Conservation (phyloP, 2,329 filamentous ascomycete species). For the Cladosporium sp. region DNA sequence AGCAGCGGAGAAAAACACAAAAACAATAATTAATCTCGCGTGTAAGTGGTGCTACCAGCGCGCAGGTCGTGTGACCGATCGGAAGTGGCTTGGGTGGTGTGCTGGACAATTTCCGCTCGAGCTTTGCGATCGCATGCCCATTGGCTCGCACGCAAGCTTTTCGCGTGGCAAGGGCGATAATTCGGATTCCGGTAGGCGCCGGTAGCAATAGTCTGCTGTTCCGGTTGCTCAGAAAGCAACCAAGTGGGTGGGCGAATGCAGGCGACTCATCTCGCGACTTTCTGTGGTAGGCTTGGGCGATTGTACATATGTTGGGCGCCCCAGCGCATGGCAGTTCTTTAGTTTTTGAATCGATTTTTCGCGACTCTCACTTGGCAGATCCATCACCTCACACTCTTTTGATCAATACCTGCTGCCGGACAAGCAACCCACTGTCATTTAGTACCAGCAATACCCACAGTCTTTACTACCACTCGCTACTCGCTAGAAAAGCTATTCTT, state of each 20-base stretch:
- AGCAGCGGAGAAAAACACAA: too few relatives aligned
- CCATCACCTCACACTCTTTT: conserved; percentile 15
- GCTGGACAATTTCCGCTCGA: conserved; percentile 7
- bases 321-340: neutral
- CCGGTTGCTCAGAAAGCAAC: conserved; percentile 6
- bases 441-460: neutral
- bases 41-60: neutral
- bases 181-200: conserved; percentile 3
- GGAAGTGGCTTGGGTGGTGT: neutral
- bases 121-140: neutral
- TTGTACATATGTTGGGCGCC: neutral
- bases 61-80: conserved; percentile 1
- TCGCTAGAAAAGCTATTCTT: conserved; percentile 7
- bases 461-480: conserved; percentile 1
- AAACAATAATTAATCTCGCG: neutral
- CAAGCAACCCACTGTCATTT: conserved; percentile 21
- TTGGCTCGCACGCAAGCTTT: conserved; percentile 3
- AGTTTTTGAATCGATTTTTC: conserved; percentile 5
- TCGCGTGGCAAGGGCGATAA: neutral
- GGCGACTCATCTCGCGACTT: neutral
- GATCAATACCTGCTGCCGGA: conserved; percentile 11
- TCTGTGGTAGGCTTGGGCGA: neutral
- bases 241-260: neutral
- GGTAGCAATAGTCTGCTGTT: neutral
- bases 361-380: conserved; percentile 14